Conservation (phyloP, 495 filamentous ascomycete genomes). For the Penicillium nucicola region DNA sequence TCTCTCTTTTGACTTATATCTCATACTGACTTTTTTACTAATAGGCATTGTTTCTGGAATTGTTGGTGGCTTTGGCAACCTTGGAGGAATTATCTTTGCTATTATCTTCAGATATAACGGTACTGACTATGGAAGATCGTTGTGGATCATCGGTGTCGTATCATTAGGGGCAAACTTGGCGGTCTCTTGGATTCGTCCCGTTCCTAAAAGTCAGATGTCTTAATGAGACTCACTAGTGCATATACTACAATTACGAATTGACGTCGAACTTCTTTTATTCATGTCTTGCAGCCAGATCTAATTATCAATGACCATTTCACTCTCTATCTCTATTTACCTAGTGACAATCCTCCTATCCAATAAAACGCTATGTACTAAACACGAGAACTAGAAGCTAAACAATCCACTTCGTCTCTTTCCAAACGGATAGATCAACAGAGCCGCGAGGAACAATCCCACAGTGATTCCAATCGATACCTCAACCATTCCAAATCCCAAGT, state of each 20-base stretch:
- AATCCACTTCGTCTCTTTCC: constrained; percentile 84
- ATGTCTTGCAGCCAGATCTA: too few species aligned
- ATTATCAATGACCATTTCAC: too few species aligned
- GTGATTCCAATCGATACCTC: constrained; percentile 94
- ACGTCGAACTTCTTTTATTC: too few species aligned
- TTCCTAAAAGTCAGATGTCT: constrained; percentile 42
- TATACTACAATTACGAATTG: too few species aligned
- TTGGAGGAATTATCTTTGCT: constrained; percentile 83
- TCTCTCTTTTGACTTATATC: background rate
- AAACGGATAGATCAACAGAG: constrained; percentile 81
- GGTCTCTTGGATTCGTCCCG: constrained; percentile 69
- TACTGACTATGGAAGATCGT: constrained; percentile 59
- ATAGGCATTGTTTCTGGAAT: constrained; percentile 69
- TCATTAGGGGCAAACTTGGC: constrained; percentile 63
- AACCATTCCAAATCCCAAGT: constrained; percentile 80
- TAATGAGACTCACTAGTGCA: background rate
- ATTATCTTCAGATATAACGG: constrained; percentile 80
- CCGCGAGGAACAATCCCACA: constrained; percentile 81
- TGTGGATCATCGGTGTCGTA: constrained; percentile 84
- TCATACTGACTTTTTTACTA: background rate
- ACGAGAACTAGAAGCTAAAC: constrained; percentile 67
- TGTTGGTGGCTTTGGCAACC: constrained; percentile 75
- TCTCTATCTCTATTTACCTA: too few species aligned
- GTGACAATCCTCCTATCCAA: too few species aligned
- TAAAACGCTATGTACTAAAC: too few species aligned